Evolutionary conservation across 805 yeast genomes (phyloP), one percentile per base, ranked within the genome.

Genomic region (Komagataella pseudopastoris): DNA sequence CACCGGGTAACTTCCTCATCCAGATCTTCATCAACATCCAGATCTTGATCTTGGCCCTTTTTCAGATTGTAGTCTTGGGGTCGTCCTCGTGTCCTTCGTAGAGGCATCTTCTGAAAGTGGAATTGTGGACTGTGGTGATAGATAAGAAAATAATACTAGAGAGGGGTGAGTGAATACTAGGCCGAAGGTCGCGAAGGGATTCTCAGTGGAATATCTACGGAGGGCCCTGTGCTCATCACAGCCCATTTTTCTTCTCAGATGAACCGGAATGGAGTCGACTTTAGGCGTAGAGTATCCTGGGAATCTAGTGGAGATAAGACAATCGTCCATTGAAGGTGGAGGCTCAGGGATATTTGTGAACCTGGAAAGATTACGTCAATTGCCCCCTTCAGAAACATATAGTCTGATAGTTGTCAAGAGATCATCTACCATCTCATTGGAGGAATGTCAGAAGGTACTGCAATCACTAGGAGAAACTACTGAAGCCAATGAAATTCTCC

Each of bases 1-100:
- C 83, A 78, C 50, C 83, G 63, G 2, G 83, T 77, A 46, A 77
- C 68, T 54, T 77, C 83, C 23, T 69, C 72, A 3, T 57, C 62
- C 44, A 22, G 44, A 48, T 69, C 64, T 45, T 71, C 77, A 10
- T 64, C 62, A 12, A 52, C 55, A n/a, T 55, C 60, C 47, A 14
- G 46, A 17, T 48, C 50, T 46, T 45, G 49, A 45, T 48, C 22
- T 22, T 1, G 16, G 10, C 16, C 22, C 46, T 39, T 24, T 48
- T 48, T 48, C 8, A 30, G 14, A 22, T 8, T 48, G 39, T 30
- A 30, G 39, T 30, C 39, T 10, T 30, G 39, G 10, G 39, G 14
- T 30, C 39, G 39, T 30, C 39, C 39, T 30, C 39, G 39, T 30
- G 39, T 30, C 39, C 39, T 30, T 30, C 39, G 39, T 8, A 30